Evolutionary conservation across 2,329 filamentous ascomycete genomes (phyloP).

Genomic region (Aspergillus pseudoglaucus): DNA sequence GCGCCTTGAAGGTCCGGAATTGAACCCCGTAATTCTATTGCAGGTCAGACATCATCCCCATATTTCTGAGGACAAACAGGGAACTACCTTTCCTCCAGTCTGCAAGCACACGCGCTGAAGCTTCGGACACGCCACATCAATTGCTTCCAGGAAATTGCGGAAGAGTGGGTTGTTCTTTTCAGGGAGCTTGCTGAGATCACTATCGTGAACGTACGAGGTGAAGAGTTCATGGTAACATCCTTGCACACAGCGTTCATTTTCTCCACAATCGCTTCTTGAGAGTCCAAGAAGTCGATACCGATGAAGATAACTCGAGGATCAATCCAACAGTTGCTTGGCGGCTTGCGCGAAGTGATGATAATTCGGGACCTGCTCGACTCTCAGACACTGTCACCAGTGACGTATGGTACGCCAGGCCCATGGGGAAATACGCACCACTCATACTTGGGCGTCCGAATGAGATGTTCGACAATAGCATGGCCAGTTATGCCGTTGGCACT

Average conservation of each 20-base stretch:
- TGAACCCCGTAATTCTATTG: no score
- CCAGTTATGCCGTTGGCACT: conserved; percentile 5
- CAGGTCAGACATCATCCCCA: no score
- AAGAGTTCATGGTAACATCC: conserved; percentile 4
- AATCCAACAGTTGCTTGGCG: not conserved
- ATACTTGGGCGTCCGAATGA: conserved; percentile 2
- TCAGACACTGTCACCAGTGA: no score
- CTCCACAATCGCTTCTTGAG: not conserved
- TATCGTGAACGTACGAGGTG: conserved; percentile 6
- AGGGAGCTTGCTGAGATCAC: conserved; percentile 1
- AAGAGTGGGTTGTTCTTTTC: conserved; percentile 3
- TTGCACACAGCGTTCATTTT: not conserved
- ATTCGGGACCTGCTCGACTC: conserved; percentile 1
- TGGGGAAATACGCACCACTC: conserved; percentile 1
- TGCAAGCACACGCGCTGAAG: conserved; percentile 2
- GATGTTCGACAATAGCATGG: conserved; percentile 5
- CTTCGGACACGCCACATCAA: conserved; percentile 1
- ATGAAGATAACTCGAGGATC: conserved; percentile 5
- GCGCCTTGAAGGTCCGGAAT: no score
- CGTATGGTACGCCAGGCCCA: not conserved
- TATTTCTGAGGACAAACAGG: not conserved
- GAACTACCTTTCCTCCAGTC: conserved; percentile 5
- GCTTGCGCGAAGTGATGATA: conserved; percentile 4
- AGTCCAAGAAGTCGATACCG: conserved; percentile 2
- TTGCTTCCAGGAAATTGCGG: conserved; percentile 2